Percentiles rank a stretch among this genome's conserved stretches.
Conservation (phyloP, 2,329 filamentous ascomycete genomes). For the Macrophomina tecta region DNA sequence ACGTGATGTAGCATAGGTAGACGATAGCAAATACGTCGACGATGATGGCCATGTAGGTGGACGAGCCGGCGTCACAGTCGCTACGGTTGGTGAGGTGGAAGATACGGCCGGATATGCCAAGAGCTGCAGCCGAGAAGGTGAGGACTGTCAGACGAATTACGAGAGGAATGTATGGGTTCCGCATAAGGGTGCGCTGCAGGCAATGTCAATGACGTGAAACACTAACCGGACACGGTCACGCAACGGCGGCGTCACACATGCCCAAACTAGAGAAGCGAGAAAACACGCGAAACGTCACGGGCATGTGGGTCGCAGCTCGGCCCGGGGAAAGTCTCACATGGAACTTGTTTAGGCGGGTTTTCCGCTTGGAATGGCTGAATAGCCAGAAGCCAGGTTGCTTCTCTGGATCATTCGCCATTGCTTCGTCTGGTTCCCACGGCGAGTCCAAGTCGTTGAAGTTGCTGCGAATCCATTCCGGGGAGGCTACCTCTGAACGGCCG, state of each 20-base stretch:
- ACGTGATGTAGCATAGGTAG: conserved; percentile 92
- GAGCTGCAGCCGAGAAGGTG: conserved; percentile 78
- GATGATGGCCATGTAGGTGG: conserved; percentile 85
- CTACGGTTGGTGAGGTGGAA: conserved; percentile 65
- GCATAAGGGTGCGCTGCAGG: conserved; percentile 66
- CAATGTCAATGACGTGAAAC: conserved; percentile 25
- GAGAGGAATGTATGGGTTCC: conserved; percentile 84
- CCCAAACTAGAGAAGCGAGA: conserved; percentile 9
- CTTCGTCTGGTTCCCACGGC: conserved; percentile 62
- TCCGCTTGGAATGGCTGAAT: conserved; percentile 54
- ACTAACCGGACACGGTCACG: conserved; percentile 16
- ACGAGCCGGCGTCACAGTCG: conserved; percentile 56
- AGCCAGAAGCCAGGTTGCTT: conserved; percentile 57
- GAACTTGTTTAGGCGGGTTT: conserved; percentile 63
- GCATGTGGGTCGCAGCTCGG: conserved; percentile 21
- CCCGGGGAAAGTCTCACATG: conserved; percentile 47
- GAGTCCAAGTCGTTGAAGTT: conserved; percentile 55
- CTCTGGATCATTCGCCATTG: conserved; percentile 54
- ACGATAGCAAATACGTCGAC: conserved; percentile 88
- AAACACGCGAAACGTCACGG: conserved; percentile 16
- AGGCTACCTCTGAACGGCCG: conserved; percentile 46
- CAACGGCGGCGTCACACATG: conserved; percentile 19
- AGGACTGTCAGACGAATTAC: conserved; percentile 83
- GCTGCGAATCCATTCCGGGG: conserved; percentile 55
- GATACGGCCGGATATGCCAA: conserved; percentile 79